Percentiles rank a stretch among this genome's conserved stretches.
phyloP scores from a whole-genome alignment of 371 early-diverging fungal species.

The Mucor mucedo region DNA sequence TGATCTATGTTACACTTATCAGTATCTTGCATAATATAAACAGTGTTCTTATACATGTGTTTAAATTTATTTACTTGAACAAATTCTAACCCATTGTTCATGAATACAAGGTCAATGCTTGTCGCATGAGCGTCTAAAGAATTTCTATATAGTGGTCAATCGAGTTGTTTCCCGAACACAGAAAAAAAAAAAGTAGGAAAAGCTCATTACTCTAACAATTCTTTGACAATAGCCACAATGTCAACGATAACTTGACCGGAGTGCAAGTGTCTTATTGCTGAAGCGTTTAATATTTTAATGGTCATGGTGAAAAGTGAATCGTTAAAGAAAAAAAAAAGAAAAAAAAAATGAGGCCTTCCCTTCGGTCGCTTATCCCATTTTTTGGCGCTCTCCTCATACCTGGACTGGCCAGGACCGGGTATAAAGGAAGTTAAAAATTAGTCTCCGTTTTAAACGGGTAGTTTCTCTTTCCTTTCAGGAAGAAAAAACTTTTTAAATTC shows the following conservation, averaged over 20 bases:
- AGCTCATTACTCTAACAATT: conserved; percentile 40
- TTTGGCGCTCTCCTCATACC: too few relatives aligned
- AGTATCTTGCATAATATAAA: neutral
- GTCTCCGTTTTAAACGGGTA: too few relatives aligned
- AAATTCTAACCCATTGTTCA: conserved; percentile 41
- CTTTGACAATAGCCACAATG: conserved; percentile 36
- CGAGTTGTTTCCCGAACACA: neutral
- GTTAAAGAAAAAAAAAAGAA: too few relatives aligned
- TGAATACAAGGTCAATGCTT: conserved; percentile 42
- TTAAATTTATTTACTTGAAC: conserved; percentile 29
- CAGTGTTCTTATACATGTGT: neutral
- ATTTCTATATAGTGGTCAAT: conserved; percentile 38
- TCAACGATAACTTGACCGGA: conserved; percentile 42
- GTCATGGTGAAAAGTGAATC: too few relatives aligned
- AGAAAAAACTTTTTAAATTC: too few relatives aligned
- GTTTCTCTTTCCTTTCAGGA: too few relatives aligned
- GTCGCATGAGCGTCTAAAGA: conserved; percentile 52
- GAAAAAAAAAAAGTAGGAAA: neutral
- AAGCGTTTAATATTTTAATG: conserved; percentile 18
- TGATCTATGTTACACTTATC: conserved; percentile 30
- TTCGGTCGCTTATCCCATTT: too few relatives aligned
- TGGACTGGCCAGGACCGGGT: too few relatives aligned
- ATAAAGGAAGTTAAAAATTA: too few relatives aligned
- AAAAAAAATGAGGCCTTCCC: too few relatives aligned
- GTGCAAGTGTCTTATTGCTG: conserved; percentile 24